A percentile compares a stretch with the other conserved stretches of the same genome.
These are phyloP conservation scores for Amesomyces nigricolor DNA, from an alignment of 2,329 filamentous ascomycete species.

Conservation along the genomic window DNA sequence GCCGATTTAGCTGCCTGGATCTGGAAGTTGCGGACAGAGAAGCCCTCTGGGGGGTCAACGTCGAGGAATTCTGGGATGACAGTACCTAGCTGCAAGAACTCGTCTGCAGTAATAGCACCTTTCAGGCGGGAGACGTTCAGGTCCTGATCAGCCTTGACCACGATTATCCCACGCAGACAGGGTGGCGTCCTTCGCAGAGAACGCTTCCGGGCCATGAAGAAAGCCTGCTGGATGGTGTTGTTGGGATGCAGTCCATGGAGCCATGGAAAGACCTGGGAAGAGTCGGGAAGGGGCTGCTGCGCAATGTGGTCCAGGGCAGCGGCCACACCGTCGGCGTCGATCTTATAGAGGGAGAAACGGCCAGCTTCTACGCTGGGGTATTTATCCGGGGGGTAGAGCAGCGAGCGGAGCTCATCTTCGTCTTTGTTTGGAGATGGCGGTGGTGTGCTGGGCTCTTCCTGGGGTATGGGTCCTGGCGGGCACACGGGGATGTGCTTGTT, in stretches of 20 bases:
- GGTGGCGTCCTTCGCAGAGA: slow-evolving; percentile 64
- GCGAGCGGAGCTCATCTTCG: slow-evolving; percentile 53
- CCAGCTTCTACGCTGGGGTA: slow-evolving; percentile 50
- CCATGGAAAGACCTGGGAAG: slow-evolving; percentile 91
- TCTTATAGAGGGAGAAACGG: slow-evolving; percentile 61
- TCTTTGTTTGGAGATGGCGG: slow-evolving; percentile 60
- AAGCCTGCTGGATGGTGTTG: slow-evolving; percentile 83
- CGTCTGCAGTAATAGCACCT: slow-evolving; percentile 76
- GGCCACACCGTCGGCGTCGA: slow-evolving; percentile 63
- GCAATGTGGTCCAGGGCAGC: slow-evolving; percentile 71
- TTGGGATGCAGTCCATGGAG: slow-evolving; percentile 84
- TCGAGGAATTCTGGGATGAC: slow-evolving; percentile 63
- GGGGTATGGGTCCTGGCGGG: slow-evolving; percentile 65
- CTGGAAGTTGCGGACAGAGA: slow-evolving; percentile 95
- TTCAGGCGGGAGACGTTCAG: slow-evolving; percentile 70
- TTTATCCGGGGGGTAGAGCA: slow-evolving; percentile 67
- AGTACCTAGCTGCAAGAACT: slow-evolving; percentile 58
- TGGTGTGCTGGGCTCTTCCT: slow-evolving; percentile 53
- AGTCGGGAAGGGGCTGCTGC: slow-evolving; percentile 74
- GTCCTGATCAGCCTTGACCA: slow-evolving; percentile 86
- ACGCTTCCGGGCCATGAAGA: slow-evolving; percentile 75
- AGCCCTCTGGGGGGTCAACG: slow-evolving; percentile 80
- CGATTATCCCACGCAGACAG: slow-evolving; percentile 72
- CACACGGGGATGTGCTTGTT: slow-evolving; percentile 91
- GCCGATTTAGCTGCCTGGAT: slow-evolving; percentile 89